Evolutionary conservation across 1,284 basidiomycete genomes (phyloP).

Genomic region (Chondrostereum purpureum): DNA sequence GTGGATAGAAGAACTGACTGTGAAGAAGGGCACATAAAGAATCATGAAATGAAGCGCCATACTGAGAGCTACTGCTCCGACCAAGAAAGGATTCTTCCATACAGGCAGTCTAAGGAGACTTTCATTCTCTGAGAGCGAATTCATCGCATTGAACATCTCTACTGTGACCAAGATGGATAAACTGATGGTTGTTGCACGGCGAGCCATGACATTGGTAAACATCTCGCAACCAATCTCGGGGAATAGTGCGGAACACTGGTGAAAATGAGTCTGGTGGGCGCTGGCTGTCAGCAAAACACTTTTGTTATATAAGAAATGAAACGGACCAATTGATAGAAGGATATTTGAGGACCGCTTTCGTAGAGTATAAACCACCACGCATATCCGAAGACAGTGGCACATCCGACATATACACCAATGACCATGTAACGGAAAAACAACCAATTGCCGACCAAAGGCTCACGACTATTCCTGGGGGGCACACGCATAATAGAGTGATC

Average conservation of each 20-base stretch:
- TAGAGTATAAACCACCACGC: conserved; percentile 99
- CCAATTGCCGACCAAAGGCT: conserved; percentile 90
- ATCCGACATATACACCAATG: conserved; percentile 90
- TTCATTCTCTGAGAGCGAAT: conserved; percentile 98
- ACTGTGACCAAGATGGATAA: conserved; percentile 90
- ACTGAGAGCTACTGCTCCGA: conserved; percentile 80
- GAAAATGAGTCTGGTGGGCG: conserved; percentile 80
- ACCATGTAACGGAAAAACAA: conserved; percentile 94
- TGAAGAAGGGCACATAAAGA: conserved; percentile 92
- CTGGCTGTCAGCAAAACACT: conserved; percentile 11
- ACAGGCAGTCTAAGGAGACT: conserved; percentile 82
- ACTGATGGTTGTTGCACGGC: conserved; percentile 92
- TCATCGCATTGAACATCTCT: conserved; percentile 99
- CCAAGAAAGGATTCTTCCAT: conserved; percentile 92
- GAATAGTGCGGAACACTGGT: conserved; percentile 79
- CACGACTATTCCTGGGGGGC: conserved; percentile 81
- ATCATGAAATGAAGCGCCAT: conserved; percentile 93
- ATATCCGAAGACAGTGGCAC: conserved; percentile 93
- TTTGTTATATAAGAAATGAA: conserved; percentile 8
- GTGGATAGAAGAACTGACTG: conserved; percentile 42
- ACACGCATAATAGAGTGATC: conserved; percentile 96
- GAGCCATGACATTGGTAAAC: conserved; percentile 82
- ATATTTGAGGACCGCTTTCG: conserved; percentile 84
- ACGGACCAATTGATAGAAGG: conserved; percentile 87
- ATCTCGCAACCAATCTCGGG: conserved; percentile 89